Evolutionary conservation across 305 asterid species (phyloP).

Genomic region (Fraxinus dipetala): DNA sequence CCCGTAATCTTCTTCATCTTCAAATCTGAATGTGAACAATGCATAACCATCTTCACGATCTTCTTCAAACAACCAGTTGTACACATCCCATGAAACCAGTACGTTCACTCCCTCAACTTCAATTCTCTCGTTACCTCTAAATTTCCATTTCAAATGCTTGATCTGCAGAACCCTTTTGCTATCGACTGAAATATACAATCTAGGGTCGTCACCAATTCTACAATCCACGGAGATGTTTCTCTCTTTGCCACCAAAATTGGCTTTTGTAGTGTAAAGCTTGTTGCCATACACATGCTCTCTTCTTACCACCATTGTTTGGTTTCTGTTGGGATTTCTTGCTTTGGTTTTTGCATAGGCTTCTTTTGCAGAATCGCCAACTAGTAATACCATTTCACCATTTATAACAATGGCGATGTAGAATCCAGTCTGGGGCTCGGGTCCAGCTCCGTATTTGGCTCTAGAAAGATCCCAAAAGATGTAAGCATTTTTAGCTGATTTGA

Average conservation of each 20-base stretch:
- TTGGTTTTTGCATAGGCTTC: constrained; percentile 28
- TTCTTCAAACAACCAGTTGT: constrained; percentile 48
- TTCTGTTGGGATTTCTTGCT: constrained; percentile 10
- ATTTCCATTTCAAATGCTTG: constrained; percentile 61
- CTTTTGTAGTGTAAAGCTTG: constrained; percentile 45
- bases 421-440: constrained; percentile 58
- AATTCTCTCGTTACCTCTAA: constrained; percentile 57
- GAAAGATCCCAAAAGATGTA: constrained; percentile 50
- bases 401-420: constrained; percentile 40
- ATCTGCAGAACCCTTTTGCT: constrained; percentile 38
- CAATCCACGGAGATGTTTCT: constrained; percentile 45
- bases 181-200: constrained; percentile 36
- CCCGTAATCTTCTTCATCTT: constrained; percentile 23
- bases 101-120: constrained; percentile 46
- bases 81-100: constrained; percentile 59
- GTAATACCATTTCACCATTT: constrained; percentile 37
- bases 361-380: constrained; percentile 41
- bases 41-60: constrained; percentile 46
- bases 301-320: constrained; percentile 29
- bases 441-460: constrained; percentile 48
- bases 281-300: constrained; percentile 53
- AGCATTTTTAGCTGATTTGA: constrained; percentile 12
- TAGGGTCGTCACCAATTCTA: constrained; percentile 37
- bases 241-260: constrained; percentile 35
- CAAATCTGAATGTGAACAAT: constrained; percentile 47